phyloP scores from a whole-genome alignment of 2,329 filamentous ascomycete genomes.

The Aspergillus costaricaensis region DNA sequence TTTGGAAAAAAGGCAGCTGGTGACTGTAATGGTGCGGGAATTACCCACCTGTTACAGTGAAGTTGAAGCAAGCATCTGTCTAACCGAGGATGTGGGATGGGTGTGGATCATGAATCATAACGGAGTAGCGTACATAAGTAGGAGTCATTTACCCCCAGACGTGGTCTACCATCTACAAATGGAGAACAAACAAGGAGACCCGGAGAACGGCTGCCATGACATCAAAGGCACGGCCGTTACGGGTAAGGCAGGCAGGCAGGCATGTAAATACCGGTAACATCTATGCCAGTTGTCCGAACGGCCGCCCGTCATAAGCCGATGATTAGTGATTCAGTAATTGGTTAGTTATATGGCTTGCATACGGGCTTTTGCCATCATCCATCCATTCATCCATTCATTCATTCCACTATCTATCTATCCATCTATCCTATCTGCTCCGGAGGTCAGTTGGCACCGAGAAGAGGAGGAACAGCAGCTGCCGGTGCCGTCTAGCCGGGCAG shows the following conservation, averaged over 20 bases:
- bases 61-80: background rate
- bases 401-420: background rate
- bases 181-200: background rate
- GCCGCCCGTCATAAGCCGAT: background rate
- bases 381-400: background rate
- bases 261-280: conserved; percentile 3
- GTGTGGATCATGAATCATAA: background rate
- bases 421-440: background rate
- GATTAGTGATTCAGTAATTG: background rate
- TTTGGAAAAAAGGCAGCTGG: background rate
- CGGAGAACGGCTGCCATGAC: background rate
- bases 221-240: background rate
- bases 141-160: too few species aligned
- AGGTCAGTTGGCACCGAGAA: background rate
- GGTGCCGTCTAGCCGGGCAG: conserved; percentile 15
- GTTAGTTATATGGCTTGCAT: too few species aligned
- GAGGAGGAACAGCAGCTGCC: background rate
- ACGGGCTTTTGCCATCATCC: too few species aligned
- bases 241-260: background rate
- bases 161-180: too few species aligned
- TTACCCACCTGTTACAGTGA: conserved; percentile 3
- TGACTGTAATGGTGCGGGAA: background rate
- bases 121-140: too few species aligned
- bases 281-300: conserved; percentile 6
- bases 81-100: background rate